phyloP scores from a whole-genome alignment of 176 grass and related monocot species.

The Echinochloa phyllopogon region DNA sequence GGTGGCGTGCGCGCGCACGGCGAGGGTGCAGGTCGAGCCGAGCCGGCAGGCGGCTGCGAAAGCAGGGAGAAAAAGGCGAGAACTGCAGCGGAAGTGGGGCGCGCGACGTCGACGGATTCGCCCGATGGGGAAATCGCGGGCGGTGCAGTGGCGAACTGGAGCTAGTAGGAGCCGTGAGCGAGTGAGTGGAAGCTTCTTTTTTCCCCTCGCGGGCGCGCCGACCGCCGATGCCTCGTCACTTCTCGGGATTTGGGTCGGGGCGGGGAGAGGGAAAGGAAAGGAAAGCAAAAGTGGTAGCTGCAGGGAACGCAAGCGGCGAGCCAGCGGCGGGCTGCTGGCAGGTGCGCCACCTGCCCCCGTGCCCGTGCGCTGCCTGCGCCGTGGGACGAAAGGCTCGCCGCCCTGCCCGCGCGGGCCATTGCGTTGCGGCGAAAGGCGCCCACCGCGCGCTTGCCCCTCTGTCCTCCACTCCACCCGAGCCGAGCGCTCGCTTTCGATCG shows the following conservation, averaged over 20 bases:
- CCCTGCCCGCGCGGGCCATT: not conserved
- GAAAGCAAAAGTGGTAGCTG: not conserved
- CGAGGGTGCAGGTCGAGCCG: not conserved
- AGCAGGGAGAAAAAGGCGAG: conserved; percentile 38
- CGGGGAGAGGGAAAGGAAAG: too few species aligned
- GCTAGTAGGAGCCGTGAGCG: not conserved
- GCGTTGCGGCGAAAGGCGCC: conserved; percentile 20
- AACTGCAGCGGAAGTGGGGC: conserved; percentile 29
- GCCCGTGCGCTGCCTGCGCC: not conserved
- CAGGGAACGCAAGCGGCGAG: too few species aligned
- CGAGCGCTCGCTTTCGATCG: not conserved
- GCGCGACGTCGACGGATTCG: conserved; percentile 13
- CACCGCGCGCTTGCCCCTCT: not conserved
- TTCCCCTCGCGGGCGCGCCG: not conserved
- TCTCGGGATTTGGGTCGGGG: not conserved
- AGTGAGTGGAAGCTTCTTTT: conserved; percentile 30
- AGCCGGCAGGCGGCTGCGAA: conserved; percentile 11
- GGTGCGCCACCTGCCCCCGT: not conserved
- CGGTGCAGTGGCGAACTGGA: not conserved
- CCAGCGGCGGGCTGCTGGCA: not conserved
- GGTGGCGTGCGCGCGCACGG: not conserved
- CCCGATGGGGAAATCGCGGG: too few species aligned
- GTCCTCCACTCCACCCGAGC: too few species aligned
- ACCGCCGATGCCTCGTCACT: not conserved
- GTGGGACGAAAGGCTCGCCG: conserved; percentile 22